Evolutionary conservation across 2,329 filamentous ascomycete genomes (phyloP).

Genomic region (Diplodia intermedia): DNA sequence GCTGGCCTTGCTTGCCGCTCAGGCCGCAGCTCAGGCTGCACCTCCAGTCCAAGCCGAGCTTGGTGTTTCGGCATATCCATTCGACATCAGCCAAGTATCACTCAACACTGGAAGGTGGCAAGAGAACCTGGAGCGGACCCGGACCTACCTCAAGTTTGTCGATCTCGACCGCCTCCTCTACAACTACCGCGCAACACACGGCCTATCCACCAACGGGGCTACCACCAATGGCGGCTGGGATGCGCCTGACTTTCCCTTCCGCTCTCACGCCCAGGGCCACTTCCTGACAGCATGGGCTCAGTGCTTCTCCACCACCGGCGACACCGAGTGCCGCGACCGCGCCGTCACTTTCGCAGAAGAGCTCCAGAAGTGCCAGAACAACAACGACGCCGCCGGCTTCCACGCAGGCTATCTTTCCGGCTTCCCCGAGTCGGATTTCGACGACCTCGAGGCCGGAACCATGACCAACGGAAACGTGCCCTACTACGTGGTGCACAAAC

Average conservation of each 20-base stretch:
- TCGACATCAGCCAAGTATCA: constrained; percentile 52
- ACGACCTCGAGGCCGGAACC: constrained; percentile 52
- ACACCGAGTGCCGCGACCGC: constrained; percentile 54
- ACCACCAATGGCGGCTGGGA: constrained; percentile 60
- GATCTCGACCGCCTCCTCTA: constrained; percentile 58
- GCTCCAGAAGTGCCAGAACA: constrained; percentile 59
- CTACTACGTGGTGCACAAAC: constrained; percentile 64
- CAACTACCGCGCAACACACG: constrained; percentile 57
- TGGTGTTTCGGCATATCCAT: constrained; percentile 47
- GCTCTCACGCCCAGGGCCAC: constrained; percentile 60
- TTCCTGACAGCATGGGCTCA: constrained; percentile 60
- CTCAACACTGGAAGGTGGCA: constrained; percentile 51
- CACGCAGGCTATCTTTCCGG: constrained; percentile 57
- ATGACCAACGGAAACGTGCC: constrained; percentile 60
- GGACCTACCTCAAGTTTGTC: constrained; percentile 56
- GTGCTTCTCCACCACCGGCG: constrained; percentile 55
- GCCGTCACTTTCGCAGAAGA: constrained; percentile 57
- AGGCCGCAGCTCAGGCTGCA: constrained; percentile 37
- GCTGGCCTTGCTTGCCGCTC: neutral
- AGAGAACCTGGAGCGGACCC: constrained; percentile 57
- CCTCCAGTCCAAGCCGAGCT: constrained; percentile 41
- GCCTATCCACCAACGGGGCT: constrained; percentile 56
- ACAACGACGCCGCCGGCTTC: constrained; percentile 57
- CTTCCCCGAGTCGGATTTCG: constrained; percentile 61
- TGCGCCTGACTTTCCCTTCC: constrained; percentile 61